Evolutionary conservation across 164 flowering plant species (phyloP).

Genomic region (Berberis vulgaris): DNA sequence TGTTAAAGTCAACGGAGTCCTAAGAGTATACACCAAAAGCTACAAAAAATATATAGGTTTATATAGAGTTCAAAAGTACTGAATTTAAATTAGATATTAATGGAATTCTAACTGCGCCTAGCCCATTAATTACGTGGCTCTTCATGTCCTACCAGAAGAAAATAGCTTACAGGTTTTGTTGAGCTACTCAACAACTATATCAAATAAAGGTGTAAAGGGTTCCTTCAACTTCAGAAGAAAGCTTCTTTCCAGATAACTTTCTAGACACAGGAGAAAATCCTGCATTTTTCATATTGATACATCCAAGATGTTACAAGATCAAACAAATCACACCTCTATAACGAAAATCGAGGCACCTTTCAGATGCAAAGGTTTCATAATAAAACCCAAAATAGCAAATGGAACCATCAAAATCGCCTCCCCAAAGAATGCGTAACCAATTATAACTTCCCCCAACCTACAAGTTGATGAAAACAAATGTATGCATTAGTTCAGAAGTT

Average conservation of each 20-base stretch:
- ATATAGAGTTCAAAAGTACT: not conserved
- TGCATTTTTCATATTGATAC: slow-evolving; percentile 14
- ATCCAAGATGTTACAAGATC: slow-evolving; percentile 1
- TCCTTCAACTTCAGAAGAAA: slow-evolving; percentile 31
- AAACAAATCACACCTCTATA: not conserved
- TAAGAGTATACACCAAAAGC: no score
- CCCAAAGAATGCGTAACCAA: slow-evolving; percentile 77
- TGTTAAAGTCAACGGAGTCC: no score
- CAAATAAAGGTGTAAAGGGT: not conserved
- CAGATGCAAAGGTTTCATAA: slow-evolving; percentile 79
- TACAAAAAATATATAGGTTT: not conserved
- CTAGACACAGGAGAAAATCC: slow-evolving; percentile 56
- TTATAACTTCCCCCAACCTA: slow-evolving; percentile 57
- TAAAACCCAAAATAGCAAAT: slow-evolving; percentile 79
- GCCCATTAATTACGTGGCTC: not conserved
- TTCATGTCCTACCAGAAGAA: not conserved
- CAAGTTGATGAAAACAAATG: slow-evolving; percentile 3
- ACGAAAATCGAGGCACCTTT: slow-evolving; percentile 44
- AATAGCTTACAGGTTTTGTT: not conserved
- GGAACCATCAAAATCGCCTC: slow-evolving; percentile 89
- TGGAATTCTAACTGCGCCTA: not conserved
- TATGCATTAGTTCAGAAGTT: not conserved
- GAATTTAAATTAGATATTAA: not conserved
- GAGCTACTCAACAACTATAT: no score
- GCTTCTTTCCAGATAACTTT: slow-evolving; percentile 17